phyloP scores from a whole-genome alignment of 306 rosid genomes.

The Casuarina cunninghamiana region DNA sequence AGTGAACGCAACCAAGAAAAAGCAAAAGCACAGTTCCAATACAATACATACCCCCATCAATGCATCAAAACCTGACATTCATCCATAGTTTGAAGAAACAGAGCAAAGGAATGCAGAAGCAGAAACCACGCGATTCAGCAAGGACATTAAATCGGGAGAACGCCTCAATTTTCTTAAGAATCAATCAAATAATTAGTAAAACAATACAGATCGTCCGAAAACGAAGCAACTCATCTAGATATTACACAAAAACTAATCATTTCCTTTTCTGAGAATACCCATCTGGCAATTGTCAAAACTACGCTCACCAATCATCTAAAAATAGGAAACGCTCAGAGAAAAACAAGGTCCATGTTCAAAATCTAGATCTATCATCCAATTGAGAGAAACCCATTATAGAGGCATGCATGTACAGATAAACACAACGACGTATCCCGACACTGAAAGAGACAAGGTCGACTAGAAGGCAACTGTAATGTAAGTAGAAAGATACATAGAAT shows the following conservation, averaged over 20 bases:
- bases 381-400: constrained; percentile 3
- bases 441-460: not conserved
- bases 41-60: not conserved
- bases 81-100: constrained; percentile 12
- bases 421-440: not conserved
- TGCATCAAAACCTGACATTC: not conserved
- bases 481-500: not conserved
- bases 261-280: not conserved
- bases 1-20: not conserved
- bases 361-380: constrained; percentile 32
- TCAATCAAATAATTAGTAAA: constrained; percentile 20
- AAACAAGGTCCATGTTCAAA: not conserved
- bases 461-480: not conserved
- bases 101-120: not conserved
- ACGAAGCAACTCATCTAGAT: not conserved
- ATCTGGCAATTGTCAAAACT: not conserved
- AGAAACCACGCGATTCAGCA: constrained; percentile 2
- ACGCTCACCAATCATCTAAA: not conserved
- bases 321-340: not conserved
- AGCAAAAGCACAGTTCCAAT: not conserved
- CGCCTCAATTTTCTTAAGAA: constrained; percentile 4
- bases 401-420: not conserved
- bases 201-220: not conserved
- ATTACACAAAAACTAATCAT: not conserved
- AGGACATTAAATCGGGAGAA: not conserved